Conservation (phyloP, 768 basidiomycete genomes). For the Lactifluus pinguis region DNA sequence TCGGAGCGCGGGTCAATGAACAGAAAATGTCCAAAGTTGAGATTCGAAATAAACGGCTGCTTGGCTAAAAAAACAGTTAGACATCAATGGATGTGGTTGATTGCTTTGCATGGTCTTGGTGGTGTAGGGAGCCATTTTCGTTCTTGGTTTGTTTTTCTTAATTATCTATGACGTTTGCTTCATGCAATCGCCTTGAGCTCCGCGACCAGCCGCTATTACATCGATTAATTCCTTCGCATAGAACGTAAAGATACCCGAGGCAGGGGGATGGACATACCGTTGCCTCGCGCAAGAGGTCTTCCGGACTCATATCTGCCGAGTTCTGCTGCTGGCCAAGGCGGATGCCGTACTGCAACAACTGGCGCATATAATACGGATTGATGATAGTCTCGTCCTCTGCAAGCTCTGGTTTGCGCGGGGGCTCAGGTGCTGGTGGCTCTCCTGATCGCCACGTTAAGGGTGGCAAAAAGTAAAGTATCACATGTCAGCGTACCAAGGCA, state of each 20-base stretch:
- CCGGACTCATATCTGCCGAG: conserved; percentile 5
- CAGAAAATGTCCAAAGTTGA: conserved; percentile 2
- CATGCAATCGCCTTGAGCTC: conserved; percentile 17
- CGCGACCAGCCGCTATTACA: conserved; percentile 15
- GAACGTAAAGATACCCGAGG: neutral
- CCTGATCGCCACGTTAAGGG: conserved; percentile 16
- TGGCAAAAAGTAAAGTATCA: neutral
- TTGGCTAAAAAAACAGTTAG: conserved; percentile 15
- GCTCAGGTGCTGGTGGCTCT: conserved; percentile 23
- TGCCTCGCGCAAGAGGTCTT: conserved; percentile 35
- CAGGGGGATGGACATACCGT: neutral
- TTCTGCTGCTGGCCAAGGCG: conserved; percentile 38
- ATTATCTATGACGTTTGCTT: neutral
- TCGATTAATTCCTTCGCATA: neutral
- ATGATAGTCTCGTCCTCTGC: conserved; percentile 58
- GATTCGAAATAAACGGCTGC: neutral
- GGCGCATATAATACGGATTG: conserved; percentile 72
- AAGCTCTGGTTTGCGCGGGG: conserved; percentile 31
- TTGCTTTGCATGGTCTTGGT: neutral
- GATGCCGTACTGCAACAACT: conserved; percentile 64
- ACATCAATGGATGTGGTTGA: neutral
- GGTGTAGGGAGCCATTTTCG: too few relatives aligned
- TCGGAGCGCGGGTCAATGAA: neutral
- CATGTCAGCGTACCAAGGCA: conserved; percentile 1
- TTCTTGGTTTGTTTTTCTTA: neutral